phyloP scores from a whole-genome alignment of 305 asterid genomes.

The Lippia alba region DNA sequence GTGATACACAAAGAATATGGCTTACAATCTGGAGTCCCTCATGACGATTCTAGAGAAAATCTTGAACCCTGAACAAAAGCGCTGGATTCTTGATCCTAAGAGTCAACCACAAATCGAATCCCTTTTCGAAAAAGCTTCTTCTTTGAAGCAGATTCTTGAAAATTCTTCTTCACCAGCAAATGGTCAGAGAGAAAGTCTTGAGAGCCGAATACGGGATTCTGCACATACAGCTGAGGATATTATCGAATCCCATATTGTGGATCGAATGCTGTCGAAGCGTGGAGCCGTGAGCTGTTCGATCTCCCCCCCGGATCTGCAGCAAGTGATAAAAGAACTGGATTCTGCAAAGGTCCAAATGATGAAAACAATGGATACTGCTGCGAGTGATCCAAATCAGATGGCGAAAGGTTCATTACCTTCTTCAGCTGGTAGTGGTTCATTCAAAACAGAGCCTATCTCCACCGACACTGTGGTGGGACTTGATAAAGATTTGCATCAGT shows the following conservation, averaged over 20 bases:
- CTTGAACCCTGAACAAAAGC: slow-evolving; percentile 11
- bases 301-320: not conserved
- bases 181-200: not conserved
- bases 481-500: not conserved
- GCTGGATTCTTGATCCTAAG: slow-evolving; percentile 4
- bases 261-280: not conserved
- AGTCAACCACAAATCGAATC: slow-evolving; percentile 4
- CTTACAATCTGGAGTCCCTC: slow-evolving; percentile 31
- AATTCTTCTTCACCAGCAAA: not conserved
- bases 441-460: not conserved
- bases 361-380: not conserved
- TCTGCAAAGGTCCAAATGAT: not conserved
- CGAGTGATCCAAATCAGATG: not conserved
- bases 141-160: slow-evolving; percentile 18
- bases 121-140: slow-evolving; percentile 11
- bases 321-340: slow-evolving; percentile 1
- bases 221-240: slow-evolving; percentile 6
- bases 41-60: slow-evolving; percentile 22
- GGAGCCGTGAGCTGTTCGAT: not conserved
- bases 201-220: slow-evolving; percentile 13
- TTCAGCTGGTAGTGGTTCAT: not conserved
- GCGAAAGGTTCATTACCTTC: not conserved
- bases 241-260: not conserved
- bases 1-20: slow-evolving; percentile 20
- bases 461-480: slow-evolving; percentile 3